phyloP scores from a whole-genome alignment of 345 rosid species.

The Excoecaria cochinchinensis region DNA sequence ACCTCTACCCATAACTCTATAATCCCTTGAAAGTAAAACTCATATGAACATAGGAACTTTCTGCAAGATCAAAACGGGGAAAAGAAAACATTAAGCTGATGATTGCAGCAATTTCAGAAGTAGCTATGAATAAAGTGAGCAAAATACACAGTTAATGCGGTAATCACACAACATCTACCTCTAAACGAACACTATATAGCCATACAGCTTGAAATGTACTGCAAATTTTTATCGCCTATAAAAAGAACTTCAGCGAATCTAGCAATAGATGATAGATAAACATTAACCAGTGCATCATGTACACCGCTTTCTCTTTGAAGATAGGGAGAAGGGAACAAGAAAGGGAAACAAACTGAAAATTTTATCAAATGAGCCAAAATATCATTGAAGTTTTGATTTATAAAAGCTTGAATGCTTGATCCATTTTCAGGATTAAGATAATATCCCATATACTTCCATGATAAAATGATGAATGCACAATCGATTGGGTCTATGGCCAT shows the following conservation, averaged over 20 bases:
- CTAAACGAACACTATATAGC: background rate
- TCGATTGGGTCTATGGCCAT: background rate
- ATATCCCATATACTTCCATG: background rate
- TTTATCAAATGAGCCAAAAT: background rate
- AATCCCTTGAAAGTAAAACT: constrained; percentile 19
- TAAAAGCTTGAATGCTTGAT: background rate
- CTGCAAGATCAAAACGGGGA: constrained; percentile 27
- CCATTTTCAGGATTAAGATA: background rate
- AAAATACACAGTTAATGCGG: background rate
- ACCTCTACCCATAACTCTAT: constrained; percentile 68
- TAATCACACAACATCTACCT: background rate
- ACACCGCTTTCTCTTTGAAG: background rate
- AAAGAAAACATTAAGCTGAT: background rate
- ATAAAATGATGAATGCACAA: no score
- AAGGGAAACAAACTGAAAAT: background rate
- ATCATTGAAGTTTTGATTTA: background rate
- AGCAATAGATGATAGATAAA: background rate
- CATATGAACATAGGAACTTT: constrained; percentile 26
- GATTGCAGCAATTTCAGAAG: constrained; percentile 1
- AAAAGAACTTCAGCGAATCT: no score
- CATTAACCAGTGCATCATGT: background rate
- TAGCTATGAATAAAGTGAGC: background rate
- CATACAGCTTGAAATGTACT: background rate
- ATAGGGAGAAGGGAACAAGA: background rate
- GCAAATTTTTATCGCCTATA: background rate